phyloP scores from a whole-genome alignment of 768 basidiomycete genomes.

The Kwoniella heveanensis region DNA sequence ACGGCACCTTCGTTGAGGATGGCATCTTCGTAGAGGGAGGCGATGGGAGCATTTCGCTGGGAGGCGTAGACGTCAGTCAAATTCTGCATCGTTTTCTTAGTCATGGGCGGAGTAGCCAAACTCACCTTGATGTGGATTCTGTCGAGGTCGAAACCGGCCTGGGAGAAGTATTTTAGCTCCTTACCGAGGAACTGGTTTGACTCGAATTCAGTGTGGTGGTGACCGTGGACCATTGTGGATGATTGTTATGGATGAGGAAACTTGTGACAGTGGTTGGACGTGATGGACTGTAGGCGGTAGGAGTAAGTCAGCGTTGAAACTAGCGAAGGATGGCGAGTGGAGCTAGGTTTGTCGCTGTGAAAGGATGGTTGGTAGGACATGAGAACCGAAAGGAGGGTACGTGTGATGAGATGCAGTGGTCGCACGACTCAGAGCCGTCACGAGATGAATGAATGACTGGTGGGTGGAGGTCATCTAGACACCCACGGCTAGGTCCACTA shows the following conservation, averaged over 20 bases:
- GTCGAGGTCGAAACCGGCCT: constrained; percentile 99
- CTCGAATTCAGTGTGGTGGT: constrained; percentile 50
- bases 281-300: too few species aligned
- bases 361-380: not conserved
- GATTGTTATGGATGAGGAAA: not conserved
- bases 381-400: not conserved
- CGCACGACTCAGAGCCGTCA: too few species aligned
- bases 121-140: constrained; percentile 77
- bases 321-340: not conserved
- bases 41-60: constrained; percentile 59
- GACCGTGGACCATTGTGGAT: constrained; percentile 28
- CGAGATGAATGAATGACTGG: too few species aligned
- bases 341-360: not conserved
- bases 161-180: constrained; percentile 95
- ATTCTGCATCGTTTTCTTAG: too few species aligned
- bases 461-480: too few species aligned
- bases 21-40: constrained; percentile 94
- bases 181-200: constrained; percentile 68
- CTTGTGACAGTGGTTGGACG: too few species aligned
- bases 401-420: not conserved
- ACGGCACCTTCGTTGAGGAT: constrained; percentile 98
- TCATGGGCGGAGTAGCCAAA: not conserved
- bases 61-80: too few species aligned
- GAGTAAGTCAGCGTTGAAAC: not conserved
- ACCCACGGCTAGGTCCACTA: not conserved